These are phyloP conservation scores for Euphorbia tirucalli DNA, from an alignment of 345 rosid genomes.

Conservation along the genomic window DNA sequence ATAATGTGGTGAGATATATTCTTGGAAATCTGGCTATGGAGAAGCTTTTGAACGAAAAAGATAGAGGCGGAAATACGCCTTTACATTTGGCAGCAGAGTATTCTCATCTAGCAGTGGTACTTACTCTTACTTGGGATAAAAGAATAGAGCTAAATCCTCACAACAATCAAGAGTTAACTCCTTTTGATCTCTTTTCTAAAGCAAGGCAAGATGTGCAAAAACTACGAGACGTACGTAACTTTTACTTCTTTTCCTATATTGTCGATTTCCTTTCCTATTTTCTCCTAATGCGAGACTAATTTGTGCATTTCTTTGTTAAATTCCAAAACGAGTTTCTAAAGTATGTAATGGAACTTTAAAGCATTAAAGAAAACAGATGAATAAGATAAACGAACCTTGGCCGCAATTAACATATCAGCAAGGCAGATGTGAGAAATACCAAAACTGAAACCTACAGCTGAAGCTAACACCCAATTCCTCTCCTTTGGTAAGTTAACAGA, in stretches of 20 bases:
- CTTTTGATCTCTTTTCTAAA: neutral
- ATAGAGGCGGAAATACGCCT: conserved; percentile 29
- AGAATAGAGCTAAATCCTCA: neutral
- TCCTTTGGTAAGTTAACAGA: conserved; percentile 22
- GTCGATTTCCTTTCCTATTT: too few relatives aligned
- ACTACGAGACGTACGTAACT: too few relatives aligned
- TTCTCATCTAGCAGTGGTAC: conserved; percentile 16
- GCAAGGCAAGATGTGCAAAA: too few relatives aligned
- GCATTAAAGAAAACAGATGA: conserved; percentile 10
- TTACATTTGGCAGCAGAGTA: conserved; percentile 24
- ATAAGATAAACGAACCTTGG: conserved; percentile 67
- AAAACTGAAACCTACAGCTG: conserved; percentile 61
- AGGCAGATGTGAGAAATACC: conserved; percentile 53
- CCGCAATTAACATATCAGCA: conserved; percentile 40
- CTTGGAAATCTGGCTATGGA: neutral
- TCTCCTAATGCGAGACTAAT: too few relatives aligned
- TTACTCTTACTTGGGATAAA: conserved; percentile 4
- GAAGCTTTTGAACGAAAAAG: conserved; percentile 14
- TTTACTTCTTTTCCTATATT: too few relatives aligned
- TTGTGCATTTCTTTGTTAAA: too few relatives aligned
- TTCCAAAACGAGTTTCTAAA: too few relatives aligned
- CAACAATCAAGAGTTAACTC: neutral
- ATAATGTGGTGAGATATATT: conserved; percentile 12
- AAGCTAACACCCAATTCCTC: conserved; percentile 63
- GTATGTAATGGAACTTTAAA: conserved; percentile 3